Base-by-base conservation (phyloP, 768 basidiomycete species). In the Boletales sp. region DNA sequence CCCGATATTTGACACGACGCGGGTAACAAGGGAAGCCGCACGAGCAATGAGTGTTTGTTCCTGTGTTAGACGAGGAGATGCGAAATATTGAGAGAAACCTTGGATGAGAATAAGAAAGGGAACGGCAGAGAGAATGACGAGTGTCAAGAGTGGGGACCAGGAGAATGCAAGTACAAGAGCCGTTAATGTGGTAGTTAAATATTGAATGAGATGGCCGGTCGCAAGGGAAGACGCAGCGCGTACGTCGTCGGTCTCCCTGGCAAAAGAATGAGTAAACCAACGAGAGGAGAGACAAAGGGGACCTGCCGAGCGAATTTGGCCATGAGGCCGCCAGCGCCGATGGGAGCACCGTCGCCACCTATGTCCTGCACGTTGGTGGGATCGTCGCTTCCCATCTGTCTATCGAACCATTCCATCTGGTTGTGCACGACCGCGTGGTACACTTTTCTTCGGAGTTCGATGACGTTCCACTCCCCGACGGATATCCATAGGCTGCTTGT, bases 181-280 rank as follows among this genome's bases (percentile, higher is more conserved):
- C 30, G 89, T 80, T 44, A 94, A 44, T 56, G 82, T 81, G 2
- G 93, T 94, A 3, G 84, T 85, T 46, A 91, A 67, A 69, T 93
- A 83, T 67, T 94, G 91, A 39, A 97, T 61, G 51, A 90, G 65
- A 56, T 82, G 78, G 21, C 93, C 94, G 21, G 86, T 74, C 13
- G 86, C 86, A 35, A 91, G 78, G 3, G 92, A 90, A 13, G 86
- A 82, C 1, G 91, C 94, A 52, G 83, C 75, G 37, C 95, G 84
- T 39, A 96, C 87, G 55, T 96, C 90, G 68, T 97, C 93, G 8
- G 94, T 96, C 70, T 97, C 95, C 56, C 94, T 98, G 60, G 39
- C 2, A 5, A 32, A 49, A 42, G 51, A 33, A 25, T 64, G 10
- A 57, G 41, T 39, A 55, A 28, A 7, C 25, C 28, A 43, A 44